Evolutionary conservation across 176 grass and related monocot genomes (phyloP), one percentile per base, ranked within the genome.

Genomic region (Otatea glauca): DNA sequence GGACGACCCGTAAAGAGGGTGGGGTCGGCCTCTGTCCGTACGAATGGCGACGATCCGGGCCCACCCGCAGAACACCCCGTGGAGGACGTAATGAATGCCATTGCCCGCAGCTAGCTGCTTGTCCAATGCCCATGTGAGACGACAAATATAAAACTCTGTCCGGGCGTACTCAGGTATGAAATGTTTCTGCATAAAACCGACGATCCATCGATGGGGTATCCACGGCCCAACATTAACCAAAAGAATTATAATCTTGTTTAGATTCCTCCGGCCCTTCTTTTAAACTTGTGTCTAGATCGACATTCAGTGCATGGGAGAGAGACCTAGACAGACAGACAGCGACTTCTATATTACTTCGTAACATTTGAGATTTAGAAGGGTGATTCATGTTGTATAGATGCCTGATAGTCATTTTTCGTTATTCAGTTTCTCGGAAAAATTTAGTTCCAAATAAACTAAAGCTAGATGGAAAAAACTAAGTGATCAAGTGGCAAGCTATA

Each of bases 31-130:
- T 0, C 41, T 79, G 84, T 66, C 89, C 89, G 75, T 90, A 90
- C 89, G 68, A 90, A 18, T 1, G 84, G 74, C 42, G 84, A 90
- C 89, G 80, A 34, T 3, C 4, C 3, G 60, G 84, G 14, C 89
- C 89, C 75, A 49, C 79, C 7, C 5, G 27, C 20, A 5, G 29
- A 45, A 13, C 21, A 42, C 54, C 55, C 32, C 58, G 67, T 67
- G 78, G 48, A 68, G 48, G 16, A 39, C 13, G 20, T 47, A 24
- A 77, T 86, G 72, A 78, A 78, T n/a, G n/a, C n/a, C n/a, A n/a
- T n/a, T 77, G 34, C 20, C 5, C 38, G 65, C 32, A 5, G 49
- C 56, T 39, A 7, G 51, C 51, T 39, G 23, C 69, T 61, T 62
- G 77, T 85, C 77, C 78, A 43, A 0, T 0, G 5, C 9, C 21